Evolutionary conservation across 2,329 filamentous ascomycete species (phyloP).

Genomic region (Sphaerulina musiva): DNA sequence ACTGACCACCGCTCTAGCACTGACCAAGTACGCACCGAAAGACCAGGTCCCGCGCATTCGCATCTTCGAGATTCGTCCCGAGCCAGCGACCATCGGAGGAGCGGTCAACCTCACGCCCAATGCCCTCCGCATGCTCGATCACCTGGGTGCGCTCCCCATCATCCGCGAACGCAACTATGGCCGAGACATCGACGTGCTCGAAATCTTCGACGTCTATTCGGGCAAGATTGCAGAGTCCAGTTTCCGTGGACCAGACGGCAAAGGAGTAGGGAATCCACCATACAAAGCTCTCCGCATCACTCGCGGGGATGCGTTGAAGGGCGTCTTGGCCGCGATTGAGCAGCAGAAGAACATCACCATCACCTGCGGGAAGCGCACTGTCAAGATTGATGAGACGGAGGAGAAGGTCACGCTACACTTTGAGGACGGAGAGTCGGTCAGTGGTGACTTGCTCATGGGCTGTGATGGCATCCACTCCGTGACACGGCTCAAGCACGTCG

Average conservation of each 20-base stretch:
- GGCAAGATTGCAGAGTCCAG: slow-evolving; percentile 39
- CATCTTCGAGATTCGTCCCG: slow-evolving; percentile 45
- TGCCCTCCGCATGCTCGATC: slow-evolving; percentile 38
- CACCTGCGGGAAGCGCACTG: slow-evolving; percentile 40
- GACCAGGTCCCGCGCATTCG: slow-evolving; percentile 37
- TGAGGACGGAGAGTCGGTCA: slow-evolving; percentile 32
- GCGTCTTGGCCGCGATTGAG: slow-evolving; percentile 38
- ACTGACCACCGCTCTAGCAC: slow-evolving; percentile 45
- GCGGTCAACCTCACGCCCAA: slow-evolving; percentile 46
- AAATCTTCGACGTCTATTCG: slow-evolving; percentile 43
- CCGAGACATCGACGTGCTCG: slow-evolving; percentile 39
- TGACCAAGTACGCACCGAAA: slow-evolving; percentile 40
- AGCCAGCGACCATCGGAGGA: slow-evolving; percentile 42
- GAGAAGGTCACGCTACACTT: slow-evolving; percentile 34
- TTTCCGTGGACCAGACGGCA: slow-evolving; percentile 39
- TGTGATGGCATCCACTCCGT: slow-evolving; percentile 37
- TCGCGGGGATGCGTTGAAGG: slow-evolving; percentile 40
- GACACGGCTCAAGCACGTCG: slow-evolving; percentile 41
- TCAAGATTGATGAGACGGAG: slow-evolving; percentile 36
- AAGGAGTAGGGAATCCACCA: slow-evolving; percentile 40
- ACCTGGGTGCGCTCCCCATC: slow-evolving; percentile 32
- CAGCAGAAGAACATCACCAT: slow-evolving; percentile 39
- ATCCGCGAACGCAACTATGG: slow-evolving; percentile 39
- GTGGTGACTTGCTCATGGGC: slow-evolving; percentile 34
- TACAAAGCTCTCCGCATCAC: slow-evolving; percentile 42